Base-by-base conservation (phyloP, 306 rosid species). In the Gastrolobium villosum region DNA sequence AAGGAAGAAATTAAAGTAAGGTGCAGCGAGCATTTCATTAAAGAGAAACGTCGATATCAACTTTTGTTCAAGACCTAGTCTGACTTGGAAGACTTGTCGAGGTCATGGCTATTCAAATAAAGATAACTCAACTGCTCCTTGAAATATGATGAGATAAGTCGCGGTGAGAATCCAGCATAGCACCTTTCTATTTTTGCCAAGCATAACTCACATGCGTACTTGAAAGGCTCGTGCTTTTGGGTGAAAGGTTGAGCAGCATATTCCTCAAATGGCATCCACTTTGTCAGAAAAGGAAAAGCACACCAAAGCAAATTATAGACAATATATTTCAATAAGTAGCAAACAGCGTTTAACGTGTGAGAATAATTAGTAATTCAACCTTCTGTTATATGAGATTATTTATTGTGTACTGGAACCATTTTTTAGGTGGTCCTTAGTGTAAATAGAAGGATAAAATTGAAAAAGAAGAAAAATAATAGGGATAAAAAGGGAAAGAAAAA, bases 201-300 rank as follows among this genome's bases (percentile, higher is more conserved):
- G 48, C 74, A 77, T 0, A 77, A 50, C 2, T 76, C 81, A 14
- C 11, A 52, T 28, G 10, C 14, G 53, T 26, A 64, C 56, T 52
- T 65, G 66, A 52, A 76, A 55, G 66, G 72, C 65, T 64, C 26
- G 26, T 20, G 26, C 26, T 20, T 20, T 1, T 20, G 26, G 26
- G 7, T 64, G 28, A 65, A 39, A 26, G 80, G 80, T 43, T 14
- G 44, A 3, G 43, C 46, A 28, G 66, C 74, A 53, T 39, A 65
- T 53, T 76, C 81, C 74, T 76, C 74, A 2, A 76, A 53, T 2
- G 74, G n/a, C 81, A 65, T 66, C 74, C 74, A 77, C 75, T 77
- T 77, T 20, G 46, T 39, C 10, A 55, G 0, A 35, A 34, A 74
- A 46, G 10, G 14, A 14, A 67, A 45, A 13, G 36, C n/a, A 31